Evolutionary conservation across 2,329 filamentous ascomycete species (phyloP).

Genomic region (Nemania sp.): DNA sequence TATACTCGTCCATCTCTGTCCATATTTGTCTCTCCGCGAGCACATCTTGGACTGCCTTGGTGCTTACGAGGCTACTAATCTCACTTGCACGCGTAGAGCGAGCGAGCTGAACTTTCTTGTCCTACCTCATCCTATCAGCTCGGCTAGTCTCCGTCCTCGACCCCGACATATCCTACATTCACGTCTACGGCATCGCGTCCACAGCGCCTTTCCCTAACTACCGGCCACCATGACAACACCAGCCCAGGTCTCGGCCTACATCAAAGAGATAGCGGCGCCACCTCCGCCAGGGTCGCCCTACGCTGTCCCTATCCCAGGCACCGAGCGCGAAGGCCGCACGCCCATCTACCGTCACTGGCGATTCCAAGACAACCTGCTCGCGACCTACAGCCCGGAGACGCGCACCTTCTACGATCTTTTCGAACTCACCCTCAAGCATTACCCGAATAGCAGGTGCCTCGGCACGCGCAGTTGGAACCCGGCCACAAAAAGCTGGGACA

Average conservation of each 20-base stretch:
- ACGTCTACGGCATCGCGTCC: constrained; percentile 5
- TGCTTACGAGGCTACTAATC: too few relatives aligned
- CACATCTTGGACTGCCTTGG: neutral
- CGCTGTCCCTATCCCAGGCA: constrained; percentile 75
- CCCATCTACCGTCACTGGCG: constrained; percentile 84
- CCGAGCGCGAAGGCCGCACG: constrained; percentile 72
- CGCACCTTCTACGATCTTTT: constrained; percentile 81
- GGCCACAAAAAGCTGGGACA: constrained; percentile 70
- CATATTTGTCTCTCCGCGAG: too few relatives aligned
- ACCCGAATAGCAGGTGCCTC: constrained; percentile 72
- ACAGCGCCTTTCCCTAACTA: neutral
- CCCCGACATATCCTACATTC: neutral
- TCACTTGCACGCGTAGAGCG: too few relatives aligned
- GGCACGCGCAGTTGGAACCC: constrained; percentile 82
- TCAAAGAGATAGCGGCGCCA: constrained; percentile 59
- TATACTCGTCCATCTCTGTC: too few relatives aligned
- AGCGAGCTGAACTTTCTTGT: neutral
- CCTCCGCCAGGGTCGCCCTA: constrained; percentile 79
- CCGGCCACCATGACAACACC: constrained; percentile 35
- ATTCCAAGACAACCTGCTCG: constrained; percentile 72
- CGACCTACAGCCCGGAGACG: constrained; percentile 71
- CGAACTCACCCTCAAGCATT: constrained; percentile 66
- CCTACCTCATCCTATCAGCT: neutral
- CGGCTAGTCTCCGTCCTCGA: too few relatives aligned
- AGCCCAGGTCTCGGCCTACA: constrained; percentile 45